Percentiles rank a stretch among this genome's conserved stretches.
These are phyloP conservation scores for Gnomoniopsis sp. DNA, from an alignment of 2,329 filamentous ascomycete species.

Conservation along the genomic window DNA sequence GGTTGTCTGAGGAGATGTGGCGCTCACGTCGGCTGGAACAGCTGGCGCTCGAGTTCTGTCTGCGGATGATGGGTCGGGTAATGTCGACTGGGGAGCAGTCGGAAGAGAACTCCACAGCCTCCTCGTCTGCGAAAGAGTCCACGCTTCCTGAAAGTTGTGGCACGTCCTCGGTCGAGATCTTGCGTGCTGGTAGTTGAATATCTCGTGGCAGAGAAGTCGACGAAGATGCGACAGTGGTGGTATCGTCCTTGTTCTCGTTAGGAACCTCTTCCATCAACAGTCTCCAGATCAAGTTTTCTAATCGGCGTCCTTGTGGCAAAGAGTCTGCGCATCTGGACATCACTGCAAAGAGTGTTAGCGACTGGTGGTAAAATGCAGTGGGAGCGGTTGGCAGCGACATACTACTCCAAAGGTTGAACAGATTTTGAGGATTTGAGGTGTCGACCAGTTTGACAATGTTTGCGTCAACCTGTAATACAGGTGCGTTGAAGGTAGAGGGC, in stretches of 20 bases:
- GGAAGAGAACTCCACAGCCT: slow-evolving; percentile 55
- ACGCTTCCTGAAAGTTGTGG: slow-evolving; percentile 76
- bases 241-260: slow-evolving; percentile 20
- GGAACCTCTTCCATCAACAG: slow-evolving; percentile 80
- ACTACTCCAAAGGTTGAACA: slow-evolving; percentile 98
- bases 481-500: slow-evolving; percentile 78
- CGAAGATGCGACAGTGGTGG: slow-evolving; percentile 39
- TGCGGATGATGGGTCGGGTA: slow-evolving; percentile 63
- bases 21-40: slow-evolving; percentile 73
- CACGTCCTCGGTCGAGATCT: slow-evolving; percentile 47
- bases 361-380: slow-evolving; percentile 4
- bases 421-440: slow-evolving; percentile 84
- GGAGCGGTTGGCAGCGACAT: slow-evolving; percentile 37
- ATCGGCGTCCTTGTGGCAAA: slow-evolving; percentile 83
- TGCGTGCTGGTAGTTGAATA: slow-evolving; percentile 33
- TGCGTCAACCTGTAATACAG: slow-evolving; percentile 87
- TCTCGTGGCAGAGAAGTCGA: slow-evolving; percentile 45
- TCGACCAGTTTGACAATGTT: slow-evolving; percentile 93
- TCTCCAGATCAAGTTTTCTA: slow-evolving; percentile 95
- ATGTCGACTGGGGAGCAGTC: slow-evolving; percentile 57
- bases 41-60: slow-evolving; percentile 68
- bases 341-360: slow-evolving; percentile 49
- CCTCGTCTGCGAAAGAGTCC: slow-evolving; percentile 70
- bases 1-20: slow-evolving; percentile 87
- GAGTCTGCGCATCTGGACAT: slow-evolving; percentile 94